These are phyloP conservation scores for Penicillium bovifimosum DNA, from an alignment of 495 filamentous ascomycete genomes.

Conservation along the genomic window DNA sequence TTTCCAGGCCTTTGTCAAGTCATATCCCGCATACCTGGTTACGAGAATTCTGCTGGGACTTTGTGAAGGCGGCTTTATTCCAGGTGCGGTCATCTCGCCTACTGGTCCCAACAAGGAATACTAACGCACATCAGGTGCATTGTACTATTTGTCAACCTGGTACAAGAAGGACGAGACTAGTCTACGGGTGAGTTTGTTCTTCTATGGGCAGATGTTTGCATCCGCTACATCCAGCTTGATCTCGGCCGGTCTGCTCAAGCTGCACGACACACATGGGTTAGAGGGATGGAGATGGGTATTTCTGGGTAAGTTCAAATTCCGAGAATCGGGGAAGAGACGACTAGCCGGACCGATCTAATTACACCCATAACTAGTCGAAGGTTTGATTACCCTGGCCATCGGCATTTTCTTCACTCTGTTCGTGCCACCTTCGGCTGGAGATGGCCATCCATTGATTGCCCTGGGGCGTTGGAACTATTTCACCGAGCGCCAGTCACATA, in stretches of 20 bases:
- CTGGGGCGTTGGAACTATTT: constrained; percentile 41
- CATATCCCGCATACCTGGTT: constrained; percentile 43
- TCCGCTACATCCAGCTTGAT: constrained; percentile 49
- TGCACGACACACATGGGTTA: constrained; percentile 44
- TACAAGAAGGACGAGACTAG: constrained; percentile 54
- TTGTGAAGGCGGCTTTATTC: constrained; percentile 56
- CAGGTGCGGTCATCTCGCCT: constrained; percentile 24
- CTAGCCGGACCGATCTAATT: neutral
- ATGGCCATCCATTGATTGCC: constrained; percentile 39
- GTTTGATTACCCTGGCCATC: constrained; percentile 47
- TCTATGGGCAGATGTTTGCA: constrained; percentile 50
- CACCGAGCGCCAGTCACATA: constrained; percentile 38
- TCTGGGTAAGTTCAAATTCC: constrained; percentile 28
- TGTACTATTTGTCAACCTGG: constrained; percentile 56
- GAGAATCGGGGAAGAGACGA: neutral
- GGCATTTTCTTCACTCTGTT: constrained; percentile 46
- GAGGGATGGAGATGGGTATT: constrained; percentile 63
- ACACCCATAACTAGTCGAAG: constrained; percentile 42
- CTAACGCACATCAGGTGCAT: constrained; percentile 48
- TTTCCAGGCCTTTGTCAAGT: constrained; percentile 53
- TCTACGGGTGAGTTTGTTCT: constrained; percentile 49
- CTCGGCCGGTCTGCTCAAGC: constrained; percentile 45
- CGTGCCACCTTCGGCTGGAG: constrained; percentile 39
- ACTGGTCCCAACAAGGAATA: constrained; percentile 13
- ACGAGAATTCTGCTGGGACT: constrained; percentile 53